phyloP scores from a whole-genome alignment of 257 asterid genomes.

The Osmanthus fragrans region DNA sequence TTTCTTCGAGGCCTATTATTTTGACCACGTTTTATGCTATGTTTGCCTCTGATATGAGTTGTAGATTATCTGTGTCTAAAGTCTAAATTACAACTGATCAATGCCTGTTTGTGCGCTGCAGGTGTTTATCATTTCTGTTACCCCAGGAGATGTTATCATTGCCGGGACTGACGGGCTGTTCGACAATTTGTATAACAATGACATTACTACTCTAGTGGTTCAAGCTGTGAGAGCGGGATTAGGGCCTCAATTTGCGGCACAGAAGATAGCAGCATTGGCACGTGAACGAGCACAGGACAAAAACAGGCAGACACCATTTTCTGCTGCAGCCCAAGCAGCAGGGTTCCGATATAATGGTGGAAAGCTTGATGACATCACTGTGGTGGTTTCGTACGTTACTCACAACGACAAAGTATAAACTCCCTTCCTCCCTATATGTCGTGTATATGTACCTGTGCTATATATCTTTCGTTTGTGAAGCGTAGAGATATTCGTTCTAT shows the following conservation, averaged over 20 bases:
- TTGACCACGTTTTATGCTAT: background rate
- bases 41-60: background rate
- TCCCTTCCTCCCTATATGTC: constrained; percentile 16
- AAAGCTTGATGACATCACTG: constrained; percentile 91
- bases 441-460: background rate
- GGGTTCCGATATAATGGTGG: constrained; percentile 93
- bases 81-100: background rate
- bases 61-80: background rate
- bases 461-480: background rate
- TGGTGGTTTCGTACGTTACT: constrained; percentile 71
- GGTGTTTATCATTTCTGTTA: constrained; percentile 80
- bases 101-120: constrained; percentile 34
- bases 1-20: background rate
- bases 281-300: constrained; percentile 85
- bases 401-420: constrained; percentile 56
- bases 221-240: constrained; percentile 85
- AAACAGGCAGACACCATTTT: constrained; percentile 89
- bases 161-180: constrained; percentile 97
- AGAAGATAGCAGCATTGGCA: constrained; percentile 86
- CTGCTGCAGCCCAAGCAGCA: constrained; percentile 93
- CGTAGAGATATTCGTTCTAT: background rate
- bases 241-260: constrained; percentile 87
- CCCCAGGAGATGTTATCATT: constrained; percentile 87
- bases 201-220: constrained; percentile 76
- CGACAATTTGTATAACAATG: constrained; percentile 85